These are phyloP conservation scores for Stachybotrys elegans DNA, from an alignment of 2,329 filamentous ascomycete species.

Conservation along the genomic window DNA sequence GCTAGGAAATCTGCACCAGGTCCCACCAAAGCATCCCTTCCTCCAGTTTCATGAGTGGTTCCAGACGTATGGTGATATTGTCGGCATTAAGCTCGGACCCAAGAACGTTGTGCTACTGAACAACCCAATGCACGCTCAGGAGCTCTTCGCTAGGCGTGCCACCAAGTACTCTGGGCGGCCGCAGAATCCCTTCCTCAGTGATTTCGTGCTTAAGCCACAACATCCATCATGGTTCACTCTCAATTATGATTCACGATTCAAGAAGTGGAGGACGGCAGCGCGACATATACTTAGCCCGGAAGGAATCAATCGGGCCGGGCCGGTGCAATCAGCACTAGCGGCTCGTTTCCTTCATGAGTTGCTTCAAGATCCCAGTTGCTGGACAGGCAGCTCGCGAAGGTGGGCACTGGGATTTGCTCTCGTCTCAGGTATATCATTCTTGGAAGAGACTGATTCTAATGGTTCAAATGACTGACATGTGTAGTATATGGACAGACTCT, in stretches of 20 bases:
- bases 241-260: not conserved
- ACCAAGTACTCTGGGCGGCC: conserved; percentile 29
- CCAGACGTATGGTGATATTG: conserved; percentile 24
- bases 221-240: not conserved
- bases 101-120: conserved; percentile 24
- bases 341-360: not conserved
- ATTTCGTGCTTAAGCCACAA: conserved; percentile 13
- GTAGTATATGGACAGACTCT: not conserved
- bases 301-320: not conserved
- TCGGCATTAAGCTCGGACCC: conserved; percentile 20
- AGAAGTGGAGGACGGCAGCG: not conserved
- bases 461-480: not conserved
- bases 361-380: not conserved
- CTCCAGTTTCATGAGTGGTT: conserved; percentile 24
- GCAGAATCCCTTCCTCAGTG: conserved; percentile 13
- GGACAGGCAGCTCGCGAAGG: not conserved
- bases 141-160: conserved; percentile 30
- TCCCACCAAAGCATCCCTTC: conserved; percentile 13
- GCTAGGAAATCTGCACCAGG: conserved; percentile 16
- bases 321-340: not conserved
- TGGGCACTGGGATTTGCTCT: not conserved
- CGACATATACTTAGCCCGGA: not conserved
- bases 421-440: not conserved
- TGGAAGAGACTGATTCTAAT: too few species aligned
- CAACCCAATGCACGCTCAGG: conserved; percentile 21